Conservation (phyloP, 2,329 filamentous ascomycete genomes). For the Fusarium scirpi region DNA sequence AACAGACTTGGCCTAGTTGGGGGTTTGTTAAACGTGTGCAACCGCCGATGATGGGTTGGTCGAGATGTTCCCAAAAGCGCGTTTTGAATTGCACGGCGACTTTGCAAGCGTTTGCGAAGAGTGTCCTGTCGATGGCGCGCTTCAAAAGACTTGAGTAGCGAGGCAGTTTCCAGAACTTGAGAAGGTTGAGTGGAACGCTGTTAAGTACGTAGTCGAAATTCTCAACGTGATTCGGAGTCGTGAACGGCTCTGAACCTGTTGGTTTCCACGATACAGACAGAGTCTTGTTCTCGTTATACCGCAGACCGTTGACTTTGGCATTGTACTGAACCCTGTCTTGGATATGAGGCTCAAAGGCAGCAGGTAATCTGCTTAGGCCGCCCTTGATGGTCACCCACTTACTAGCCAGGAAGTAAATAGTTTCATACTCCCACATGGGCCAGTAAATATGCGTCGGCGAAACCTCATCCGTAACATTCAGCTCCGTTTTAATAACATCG, state of each 20-base stretch:
- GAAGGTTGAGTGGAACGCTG: constrained; percentile 53
- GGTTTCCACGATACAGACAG: constrained; percentile 32
- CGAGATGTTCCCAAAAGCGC: constrained; percentile 68
- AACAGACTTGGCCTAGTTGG: constrained; percentile 36
- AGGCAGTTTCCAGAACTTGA: constrained; percentile 54
- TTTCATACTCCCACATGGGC: constrained; percentile 47
- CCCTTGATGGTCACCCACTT: constrained; percentile 29
- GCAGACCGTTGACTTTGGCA: constrained; percentile 10
- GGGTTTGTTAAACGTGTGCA: constrained; percentile 57
- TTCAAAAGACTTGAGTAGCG: constrained; percentile 49
- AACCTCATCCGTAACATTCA: constrained; percentile 51
- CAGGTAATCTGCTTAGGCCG: background rate
- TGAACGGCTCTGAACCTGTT: constrained; percentile 41
- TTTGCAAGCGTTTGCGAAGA: constrained; percentile 53
- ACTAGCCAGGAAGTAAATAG: constrained; percentile 27
- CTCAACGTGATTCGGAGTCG: constrained; percentile 39
- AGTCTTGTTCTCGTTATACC: constrained; percentile 7
- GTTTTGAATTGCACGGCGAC: constrained; percentile 63
- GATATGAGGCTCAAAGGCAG: background rate
- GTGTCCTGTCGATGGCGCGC: constrained; percentile 44
- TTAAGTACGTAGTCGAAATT: constrained; percentile 55
- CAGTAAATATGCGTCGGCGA: constrained; percentile 13
- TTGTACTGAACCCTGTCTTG: background rate
- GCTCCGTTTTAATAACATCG: constrained; percentile 50
- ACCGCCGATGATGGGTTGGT: constrained; percentile 71